Base-by-base conservation (phyloP, 768 basidiomycete species). In the Clavaria fumosa region DNA sequence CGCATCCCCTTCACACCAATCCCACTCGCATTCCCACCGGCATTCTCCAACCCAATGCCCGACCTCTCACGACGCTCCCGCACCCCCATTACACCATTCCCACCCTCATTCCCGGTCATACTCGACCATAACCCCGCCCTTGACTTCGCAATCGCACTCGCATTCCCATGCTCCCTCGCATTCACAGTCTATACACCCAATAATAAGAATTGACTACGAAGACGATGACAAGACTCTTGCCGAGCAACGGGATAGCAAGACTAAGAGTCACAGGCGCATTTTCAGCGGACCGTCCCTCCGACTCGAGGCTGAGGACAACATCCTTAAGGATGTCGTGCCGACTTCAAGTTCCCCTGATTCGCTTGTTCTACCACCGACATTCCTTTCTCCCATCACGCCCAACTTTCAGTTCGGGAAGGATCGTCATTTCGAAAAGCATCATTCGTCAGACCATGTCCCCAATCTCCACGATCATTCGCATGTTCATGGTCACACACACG, bases 351-450 rank as follows among this genome's bases (percentile, higher is more conserved):
- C 47, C 20, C 51, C 45, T 4, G 45, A 17, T n/a, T 33, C 14
- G 5, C 43, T 34, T 51, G 38, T 32, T 48, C 31, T 41, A 33
- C 39, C 45, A 46, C 41, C 39, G 43, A 41, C 11, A 42, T 49
- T n/a, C 15, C 50, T 53, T 34, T 73, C 75, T 1, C 79, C 78
- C 0, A 55, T 80, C 17, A 82, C 79, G 1, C 80, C 78, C 0
- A 70, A 46, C 42, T 80, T 82, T 53, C 64, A 61, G 23, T 49
- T 57, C 21, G 50, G 45, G 18, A 46, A 62, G 40, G 57, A 67
- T 31, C 43, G 50, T 18, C 66, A 69, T 51, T 60, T 52, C 40
- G 54, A 57, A 37, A 55, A 55, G 10, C 58, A 63, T 43, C 61
- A 64, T 37, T 48, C 54, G 19, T 46, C 54, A 21, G 52, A 50